Evolutionary conservation across 2,329 filamentous ascomycete species (phyloP).

Genomic region (Magnaporthiopsis poae): DNA sequence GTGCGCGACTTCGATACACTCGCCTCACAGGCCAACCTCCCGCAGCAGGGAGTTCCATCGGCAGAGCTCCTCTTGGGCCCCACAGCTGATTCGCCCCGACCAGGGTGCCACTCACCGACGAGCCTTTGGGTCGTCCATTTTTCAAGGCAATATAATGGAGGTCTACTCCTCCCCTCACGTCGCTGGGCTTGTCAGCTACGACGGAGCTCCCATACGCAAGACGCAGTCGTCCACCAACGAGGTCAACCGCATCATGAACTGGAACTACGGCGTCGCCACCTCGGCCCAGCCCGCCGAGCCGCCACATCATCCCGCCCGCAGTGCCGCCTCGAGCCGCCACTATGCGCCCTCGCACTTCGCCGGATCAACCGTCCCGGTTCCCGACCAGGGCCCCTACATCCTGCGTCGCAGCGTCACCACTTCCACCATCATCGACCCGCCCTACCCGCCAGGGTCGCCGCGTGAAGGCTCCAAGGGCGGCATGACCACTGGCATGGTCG

Average conservation of each 20-base stretch:
- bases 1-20: conserved; percentile 64
- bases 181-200: conserved; percentile 24
- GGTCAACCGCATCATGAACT: conserved; percentile 36
- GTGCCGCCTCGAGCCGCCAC: conserved; percentile 12
- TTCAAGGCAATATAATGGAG: conserved; percentile 77
- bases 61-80: conserved; percentile 3
- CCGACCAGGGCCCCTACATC: conserved; percentile 20
- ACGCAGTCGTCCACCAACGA: conserved; percentile 29
- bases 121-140: conserved; percentile 56
- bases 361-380: conserved; percentile 13
- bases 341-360: conserved; percentile 9
- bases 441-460: conserved; percentile 13
- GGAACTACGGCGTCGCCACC: conserved; percentile 36
- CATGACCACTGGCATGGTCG: conserved; percentile 50
- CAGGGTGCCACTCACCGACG: conserved; percentile 21
- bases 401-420: conserved; percentile 26
- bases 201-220: conserved; percentile 23
- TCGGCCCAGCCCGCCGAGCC: conserved; percentile 16
- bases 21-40: conserved; percentile 51
- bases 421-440: conserved; percentile 17
- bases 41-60: neutral
- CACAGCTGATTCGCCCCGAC: conserved; percentile 1
- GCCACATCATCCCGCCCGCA: conserved; percentile 12
- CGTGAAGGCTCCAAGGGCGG: conserved; percentile 25
- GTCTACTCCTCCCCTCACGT: conserved; percentile 50